Base-by-base conservation (phyloP, 345 rosid species). In the Angophora floribunda region DNA sequence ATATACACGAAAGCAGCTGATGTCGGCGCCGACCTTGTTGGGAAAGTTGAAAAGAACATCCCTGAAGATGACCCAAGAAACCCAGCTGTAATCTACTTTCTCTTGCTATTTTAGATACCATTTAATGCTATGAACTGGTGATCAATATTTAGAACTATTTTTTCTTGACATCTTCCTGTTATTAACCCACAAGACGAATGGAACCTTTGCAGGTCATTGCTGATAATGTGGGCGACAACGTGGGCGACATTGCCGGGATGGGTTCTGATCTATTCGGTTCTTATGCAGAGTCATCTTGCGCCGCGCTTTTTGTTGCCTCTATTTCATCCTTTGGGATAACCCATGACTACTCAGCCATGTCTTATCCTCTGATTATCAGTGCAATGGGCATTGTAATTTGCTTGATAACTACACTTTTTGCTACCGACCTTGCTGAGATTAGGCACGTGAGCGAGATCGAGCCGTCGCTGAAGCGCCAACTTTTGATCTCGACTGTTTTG, bases 201-300 rank as follows among this genome's bases (percentile, higher is more conserved):
- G 15, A 30, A 32, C 65, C 50, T 84, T n/a, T 85, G 61, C 93
- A 95, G 96, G 97, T 94, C 41, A 94, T 92, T 89, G 97, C 97
- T 15, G 97, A 95, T 87, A 95, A 95, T 80, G 96, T 95, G 91
- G 96, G 96, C 30, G 93, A 95, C 91, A 95, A 95, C 55, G 97
- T 95, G 52, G 97, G 97, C 80, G 97, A 94, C 44, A 94, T 95
- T 89, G 95, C 95, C 2, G 97, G 97, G 30, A 95, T 94, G 97
- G 97, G 97, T 47, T 94, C 94, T 50, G 96, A 94, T 53, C 91
- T 95, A 13, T 95, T 94, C 15, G 96, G 96, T 3, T 95, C 97
- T 52, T 95, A 95, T 85, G 96, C 97, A 21, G 96, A 95, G 86
- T 91, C 97, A 85, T 91, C 96, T 5, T 94, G 97, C 85, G 97